Percentiles rank a stretch among this genome's conserved stretches.
Conservation (phyloP, 768 basidiomycete genomes). For the Lepiota brunneoincarnata region DNA sequence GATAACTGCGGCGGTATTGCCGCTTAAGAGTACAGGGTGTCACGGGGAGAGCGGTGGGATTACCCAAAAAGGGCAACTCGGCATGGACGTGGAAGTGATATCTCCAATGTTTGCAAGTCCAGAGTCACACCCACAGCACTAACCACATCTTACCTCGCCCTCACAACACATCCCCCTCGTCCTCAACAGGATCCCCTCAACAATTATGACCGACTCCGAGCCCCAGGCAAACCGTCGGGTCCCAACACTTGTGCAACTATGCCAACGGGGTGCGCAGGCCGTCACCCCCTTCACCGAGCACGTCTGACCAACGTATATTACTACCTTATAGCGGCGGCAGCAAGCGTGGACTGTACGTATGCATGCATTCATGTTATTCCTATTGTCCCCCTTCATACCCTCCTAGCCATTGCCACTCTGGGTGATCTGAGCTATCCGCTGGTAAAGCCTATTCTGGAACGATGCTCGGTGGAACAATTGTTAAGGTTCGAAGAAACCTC, state of each 20-base stretch:
- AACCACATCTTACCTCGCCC: neutral
- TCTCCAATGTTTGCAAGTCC: neutral
- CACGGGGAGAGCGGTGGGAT: too few relatives aligned
- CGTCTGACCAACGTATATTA: neutral
- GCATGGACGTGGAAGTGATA: conserved; percentile 10
- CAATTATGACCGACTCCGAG: conserved; percentile 19
- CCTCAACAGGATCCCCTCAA: neutral
- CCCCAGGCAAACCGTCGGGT: conserved; percentile 36
- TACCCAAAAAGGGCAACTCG: conserved; percentile 10
- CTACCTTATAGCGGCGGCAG: conserved; percentile 7
- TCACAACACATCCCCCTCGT: conserved; percentile 2
- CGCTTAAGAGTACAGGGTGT: too few relatives aligned
- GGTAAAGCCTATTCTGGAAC: conserved; percentile 71
- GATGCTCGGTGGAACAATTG: conserved; percentile 70
- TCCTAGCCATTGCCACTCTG: conserved; percentile 59
- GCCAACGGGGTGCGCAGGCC: conserved; percentile 62
- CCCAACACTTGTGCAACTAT: conserved; percentile 63
- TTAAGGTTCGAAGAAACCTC: conserved; percentile 65
- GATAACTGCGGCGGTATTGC: too few relatives aligned
- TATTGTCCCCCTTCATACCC: neutral
- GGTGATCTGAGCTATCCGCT: conserved; percentile 63
- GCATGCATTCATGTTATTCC: neutral
- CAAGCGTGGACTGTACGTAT: conserved; percentile 6
- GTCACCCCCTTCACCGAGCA: conserved; percentile 10
- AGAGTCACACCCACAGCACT: conserved; percentile 1